These are phyloP conservation scores for Silene coronaria DNA, from an alignment of 179 eudicot genomes.

Conservation along the genomic window DNA sequence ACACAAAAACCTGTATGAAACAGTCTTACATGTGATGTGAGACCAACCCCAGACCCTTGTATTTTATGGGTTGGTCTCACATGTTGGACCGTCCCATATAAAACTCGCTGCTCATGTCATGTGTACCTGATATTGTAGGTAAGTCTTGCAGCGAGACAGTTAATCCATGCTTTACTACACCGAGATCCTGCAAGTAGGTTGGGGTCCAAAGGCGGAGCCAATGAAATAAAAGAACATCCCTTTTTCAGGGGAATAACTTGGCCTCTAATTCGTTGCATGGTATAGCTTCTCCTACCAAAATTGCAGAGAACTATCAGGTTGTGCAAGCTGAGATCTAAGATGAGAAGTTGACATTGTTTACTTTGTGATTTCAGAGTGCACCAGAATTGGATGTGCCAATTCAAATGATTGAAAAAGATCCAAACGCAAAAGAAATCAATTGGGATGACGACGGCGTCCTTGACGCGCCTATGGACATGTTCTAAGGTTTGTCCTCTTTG, in stretches of 20 bases:
- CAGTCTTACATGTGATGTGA: not conserved
- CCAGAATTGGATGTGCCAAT: conserved; percentile 80
- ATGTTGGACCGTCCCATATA: not conserved
- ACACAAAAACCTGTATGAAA: not conserved
- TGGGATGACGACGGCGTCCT: conserved; percentile 87
- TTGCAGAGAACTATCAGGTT: not conserved
- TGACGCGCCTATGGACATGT: conserved; percentile 50
- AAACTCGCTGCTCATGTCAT: not conserved
- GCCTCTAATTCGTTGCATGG: conserved; percentile 97
- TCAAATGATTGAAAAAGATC: conserved; percentile 53
- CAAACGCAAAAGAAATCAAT: conserved; percentile 43
- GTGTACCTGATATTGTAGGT: conserved; percentile 41
- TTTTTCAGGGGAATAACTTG: conserved; percentile 84
- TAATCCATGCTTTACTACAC: conserved; percentile 64
- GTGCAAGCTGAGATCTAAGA: not conserved
- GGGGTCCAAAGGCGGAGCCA: conserved; percentile 73
- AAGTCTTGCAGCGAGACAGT: conserved; percentile 79
- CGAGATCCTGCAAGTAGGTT: conserved; percentile 81
- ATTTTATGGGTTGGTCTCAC: not conserved
- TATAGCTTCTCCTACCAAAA: conserved; percentile 23
- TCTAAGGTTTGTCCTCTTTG: conserved; percentile 37
- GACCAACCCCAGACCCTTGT: not conserved
- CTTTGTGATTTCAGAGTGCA: conserved; percentile 47
- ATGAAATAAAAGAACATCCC: conserved; percentile 74
- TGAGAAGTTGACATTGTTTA: conserved; percentile 4